These are phyloP conservation scores for Podila minutissima DNA, from an alignment of 192 early-diverging fungal species.

Conservation along the genomic window DNA sequence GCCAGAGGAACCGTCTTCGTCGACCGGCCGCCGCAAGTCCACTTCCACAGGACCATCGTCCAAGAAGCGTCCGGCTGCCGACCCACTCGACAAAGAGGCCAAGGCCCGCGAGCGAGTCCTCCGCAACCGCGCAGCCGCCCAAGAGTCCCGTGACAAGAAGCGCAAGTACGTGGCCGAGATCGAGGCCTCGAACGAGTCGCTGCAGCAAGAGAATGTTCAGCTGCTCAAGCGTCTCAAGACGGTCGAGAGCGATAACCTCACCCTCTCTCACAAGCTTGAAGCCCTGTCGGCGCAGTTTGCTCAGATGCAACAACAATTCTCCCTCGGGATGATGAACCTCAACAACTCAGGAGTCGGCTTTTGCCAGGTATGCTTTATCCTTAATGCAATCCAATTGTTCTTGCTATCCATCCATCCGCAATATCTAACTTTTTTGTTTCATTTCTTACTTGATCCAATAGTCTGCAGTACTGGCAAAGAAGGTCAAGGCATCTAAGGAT, in stretches of 20 bases:
- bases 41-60: not conserved
- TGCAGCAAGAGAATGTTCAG: constrained; percentile 60
- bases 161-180: constrained; percentile 70
- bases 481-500: constrained; percentile 30
- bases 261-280: constrained; percentile 43
- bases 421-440: not conserved
- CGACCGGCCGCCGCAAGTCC: not conserved
- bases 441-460: not conserved
- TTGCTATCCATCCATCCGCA: constrained; percentile 8
- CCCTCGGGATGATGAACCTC: constrained; percentile 16
- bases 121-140: constrained; percentile 77
- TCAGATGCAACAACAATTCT: constrained; percentile 52
- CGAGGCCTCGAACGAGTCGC: constrained; percentile 59
- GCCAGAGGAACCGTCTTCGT: not conserved
- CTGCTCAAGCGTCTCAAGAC: constrained; percentile 59
- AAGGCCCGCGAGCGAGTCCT: constrained; percentile 61
- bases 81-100: constrained; percentile 43
- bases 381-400: not conserved
- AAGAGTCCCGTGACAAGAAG: constrained; percentile 83
- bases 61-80: constrained; percentile 21
- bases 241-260: constrained; percentile 60
- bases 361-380: constrained; percentile 36
- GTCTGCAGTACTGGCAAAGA: constrained; percentile 57
- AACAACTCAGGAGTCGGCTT: constrained; percentile 48
- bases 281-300: constrained; percentile 48